phyloP scores from a whole-genome alignment of 805 yeast genomes.

The Yarrowia alimentaria region DNA sequence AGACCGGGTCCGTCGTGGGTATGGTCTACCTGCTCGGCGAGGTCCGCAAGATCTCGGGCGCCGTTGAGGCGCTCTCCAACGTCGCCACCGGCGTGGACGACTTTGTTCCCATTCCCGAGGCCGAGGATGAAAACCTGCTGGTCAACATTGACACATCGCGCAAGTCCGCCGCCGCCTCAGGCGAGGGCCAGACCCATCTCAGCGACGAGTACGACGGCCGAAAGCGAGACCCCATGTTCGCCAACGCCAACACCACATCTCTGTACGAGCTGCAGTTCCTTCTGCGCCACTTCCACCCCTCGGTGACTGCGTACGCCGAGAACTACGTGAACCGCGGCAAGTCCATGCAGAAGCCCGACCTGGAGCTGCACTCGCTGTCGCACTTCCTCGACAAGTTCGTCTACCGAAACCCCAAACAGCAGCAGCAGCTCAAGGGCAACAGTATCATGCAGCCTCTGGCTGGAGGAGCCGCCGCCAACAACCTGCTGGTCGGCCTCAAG shows the following conservation, averaged over 20 bases:
- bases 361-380: conserved; percentile 79
- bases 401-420: conserved; percentile 85
- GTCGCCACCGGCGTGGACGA: conserved; percentile 50
- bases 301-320: conserved; percentile 76
- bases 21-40: conserved; percentile 72
- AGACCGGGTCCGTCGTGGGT: conserved; percentile 84
- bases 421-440: conserved; percentile 69
- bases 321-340: conserved; percentile 40
- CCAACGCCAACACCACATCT: conserved; percentile 79
- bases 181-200: conserved; percentile 21
- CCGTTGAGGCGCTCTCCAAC: conserved; percentile 50
- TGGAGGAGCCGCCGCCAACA: conserved; percentile 57
- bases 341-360: conserved; percentile 69
- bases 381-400: conserved; percentile 96
- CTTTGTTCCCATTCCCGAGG: conserved; percentile 40
- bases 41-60: conserved; percentile 47
- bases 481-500: conserved; percentile 28
- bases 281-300: conserved; percentile 84
- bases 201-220: conserved; percentile 64
- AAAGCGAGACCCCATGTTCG: conserved; percentile 87
- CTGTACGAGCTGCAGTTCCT: conserved; percentile 84
- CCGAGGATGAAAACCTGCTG: conserved; percentile 33
- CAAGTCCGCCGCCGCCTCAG: conserved; percentile 9
- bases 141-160: conserved; percentile 22
- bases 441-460: conserved; percentile 98